phyloP scores from a whole-genome alignment of 176 grass and related monocot species.

The Avena eriantha region DNA sequence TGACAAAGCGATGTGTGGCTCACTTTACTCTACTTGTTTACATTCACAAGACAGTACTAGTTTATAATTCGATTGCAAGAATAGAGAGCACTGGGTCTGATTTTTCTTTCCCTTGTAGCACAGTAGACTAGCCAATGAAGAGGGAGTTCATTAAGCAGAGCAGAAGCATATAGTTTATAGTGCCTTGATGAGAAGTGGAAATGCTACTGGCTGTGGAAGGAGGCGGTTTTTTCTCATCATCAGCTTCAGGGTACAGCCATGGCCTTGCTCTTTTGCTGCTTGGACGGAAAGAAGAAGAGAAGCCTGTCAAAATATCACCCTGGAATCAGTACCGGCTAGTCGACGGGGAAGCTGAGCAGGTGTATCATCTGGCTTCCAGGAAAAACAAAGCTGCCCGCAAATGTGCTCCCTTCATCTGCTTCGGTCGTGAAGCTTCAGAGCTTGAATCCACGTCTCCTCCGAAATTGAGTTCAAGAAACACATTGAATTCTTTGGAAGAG shows the following conservation, averaged over 20 bases:
- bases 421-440: slow-evolving; percentile 55
- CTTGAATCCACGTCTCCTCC: slow-evolving; percentile 63
- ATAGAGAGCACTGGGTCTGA: slow-evolving; percentile 7
- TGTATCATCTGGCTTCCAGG: slow-evolving; percentile 59
- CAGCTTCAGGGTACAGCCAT: slow-evolving; percentile 94
- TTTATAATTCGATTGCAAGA: not conserved
- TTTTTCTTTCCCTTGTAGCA: slow-evolving; percentile 30
- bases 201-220: slow-evolving; percentile 99
- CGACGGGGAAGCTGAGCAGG: slow-evolving; percentile 54
- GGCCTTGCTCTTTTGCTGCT: slow-evolving; percentile 92
- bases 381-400: slow-evolving; percentile 61
- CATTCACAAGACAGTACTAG: not conserved
- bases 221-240: slow-evolving; percentile 97
- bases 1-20: not conserved
- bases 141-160: not conserved
- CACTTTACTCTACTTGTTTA: not conserved
- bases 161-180: slow-evolving; percentile 54
- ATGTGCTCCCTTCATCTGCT: slow-evolving; percentile 83
- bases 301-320: slow-evolving; percentile 69
- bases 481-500: slow-evolving; percentile 46
- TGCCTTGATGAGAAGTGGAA: slow-evolving; percentile 76
- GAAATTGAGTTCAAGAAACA: slow-evolving; percentile 41
- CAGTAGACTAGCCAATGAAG: slow-evolving; percentile 28
- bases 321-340: slow-evolving; percentile 85
- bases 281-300: slow-evolving; percentile 80